phyloP scores from a whole-genome alignment of 2,329 filamentous ascomycete genomes.

The Fusarium anguioides region DNA sequence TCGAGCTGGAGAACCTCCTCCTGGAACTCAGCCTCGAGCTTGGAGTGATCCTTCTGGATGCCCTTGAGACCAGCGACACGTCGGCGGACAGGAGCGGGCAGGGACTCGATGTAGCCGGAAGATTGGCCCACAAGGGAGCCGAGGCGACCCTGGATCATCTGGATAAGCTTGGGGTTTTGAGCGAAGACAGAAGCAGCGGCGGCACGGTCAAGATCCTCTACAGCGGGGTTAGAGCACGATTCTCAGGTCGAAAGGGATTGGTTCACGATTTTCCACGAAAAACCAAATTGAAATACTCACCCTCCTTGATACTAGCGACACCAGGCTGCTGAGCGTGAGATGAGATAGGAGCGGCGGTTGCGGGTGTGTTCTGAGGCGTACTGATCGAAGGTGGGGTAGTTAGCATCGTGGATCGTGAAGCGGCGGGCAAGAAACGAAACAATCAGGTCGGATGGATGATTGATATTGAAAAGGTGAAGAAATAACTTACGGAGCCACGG shows the following conservation, averaged over 20 bases:
- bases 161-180: constrained; percentile 92
- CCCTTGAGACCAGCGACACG: constrained; percentile 96
- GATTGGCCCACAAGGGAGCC: constrained; percentile 92
- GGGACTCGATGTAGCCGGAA: constrained; percentile 97
- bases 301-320: constrained; percentile 96
- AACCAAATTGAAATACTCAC: constrained; percentile 63
- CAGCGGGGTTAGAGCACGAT: constrained; percentile 36
- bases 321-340: constrained; percentile 96
- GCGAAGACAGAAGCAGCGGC: constrained; percentile 93
- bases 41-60: constrained; percentile 98
- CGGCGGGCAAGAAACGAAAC: constrained; percentile 38
- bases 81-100: constrained; percentile 87
- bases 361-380: constrained; percentile 98
- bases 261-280: constrained; percentile 1
- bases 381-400: constrained; percentile 69
- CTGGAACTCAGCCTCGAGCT: constrained; percentile 98
- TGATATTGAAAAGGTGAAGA: constrained; percentile 26
- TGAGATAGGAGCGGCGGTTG: constrained; percentile 94
- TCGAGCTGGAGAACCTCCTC: constrained; percentile 97
- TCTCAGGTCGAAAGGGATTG: constrained; percentile 9
- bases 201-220: constrained; percentile 90
- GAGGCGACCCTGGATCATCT: constrained; percentile 98
- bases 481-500: constrained; percentile 67
- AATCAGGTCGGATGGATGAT: constrained; percentile 12
- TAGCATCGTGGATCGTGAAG: constrained; percentile 46